phyloP scores from a whole-genome alignment of 495 filamentous ascomycete genomes.

The Penicillium odoratum region DNA sequence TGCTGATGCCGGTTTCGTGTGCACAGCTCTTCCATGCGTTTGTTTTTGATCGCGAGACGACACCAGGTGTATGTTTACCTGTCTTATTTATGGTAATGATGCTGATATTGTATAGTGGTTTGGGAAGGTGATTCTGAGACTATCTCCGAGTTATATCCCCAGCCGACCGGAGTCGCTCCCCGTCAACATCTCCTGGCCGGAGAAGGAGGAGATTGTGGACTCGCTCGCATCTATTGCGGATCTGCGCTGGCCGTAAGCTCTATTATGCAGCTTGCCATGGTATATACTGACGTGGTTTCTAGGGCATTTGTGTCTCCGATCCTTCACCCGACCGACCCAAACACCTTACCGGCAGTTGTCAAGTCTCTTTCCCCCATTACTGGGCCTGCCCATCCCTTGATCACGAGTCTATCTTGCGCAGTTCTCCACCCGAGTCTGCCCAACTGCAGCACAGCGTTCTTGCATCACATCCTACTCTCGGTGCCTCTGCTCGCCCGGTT shows the following conservation, averaged over 20 bases:
- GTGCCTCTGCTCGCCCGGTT: constrained; percentile 78
- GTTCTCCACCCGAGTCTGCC: constrained; percentile 87
- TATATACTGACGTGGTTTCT: background rate
- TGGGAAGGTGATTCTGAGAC: constrained; percentile 69
- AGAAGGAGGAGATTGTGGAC: constrained; percentile 73
- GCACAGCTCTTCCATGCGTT: constrained; percentile 90
- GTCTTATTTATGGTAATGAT: background rate
- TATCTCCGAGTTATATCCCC: constrained; percentile 78
- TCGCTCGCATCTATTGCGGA: constrained; percentile 76
- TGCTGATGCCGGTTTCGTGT: constrained; percentile 88
- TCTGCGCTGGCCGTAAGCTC: constrained; percentile 79
- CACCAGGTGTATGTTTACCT: constrained; percentile 56
- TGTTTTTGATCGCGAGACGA: constrained; percentile 89
- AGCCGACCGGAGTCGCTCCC: constrained; percentile 69
- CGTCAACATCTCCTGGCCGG: constrained; percentile 67
- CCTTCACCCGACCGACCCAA: constrained; percentile 69
- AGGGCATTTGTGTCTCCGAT: constrained; percentile 81
- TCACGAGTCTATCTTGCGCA: constrained; percentile 81
- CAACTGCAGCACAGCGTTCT: constrained; percentile 79
- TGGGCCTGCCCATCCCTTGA: constrained; percentile 79
- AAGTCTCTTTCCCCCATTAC: constrained; percentile 72
- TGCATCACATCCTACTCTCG: constrained; percentile 76
- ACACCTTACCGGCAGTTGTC: constrained; percentile 65
- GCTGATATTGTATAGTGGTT: constrained; percentile 49
- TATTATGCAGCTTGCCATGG: background rate